A percentile compares a stretch with the other conserved stretches of the same genome.
phyloP scores from a whole-genome alignment of 352 stramenopile genomes.

The Thalassiosira livingstoniorum region DNA sequence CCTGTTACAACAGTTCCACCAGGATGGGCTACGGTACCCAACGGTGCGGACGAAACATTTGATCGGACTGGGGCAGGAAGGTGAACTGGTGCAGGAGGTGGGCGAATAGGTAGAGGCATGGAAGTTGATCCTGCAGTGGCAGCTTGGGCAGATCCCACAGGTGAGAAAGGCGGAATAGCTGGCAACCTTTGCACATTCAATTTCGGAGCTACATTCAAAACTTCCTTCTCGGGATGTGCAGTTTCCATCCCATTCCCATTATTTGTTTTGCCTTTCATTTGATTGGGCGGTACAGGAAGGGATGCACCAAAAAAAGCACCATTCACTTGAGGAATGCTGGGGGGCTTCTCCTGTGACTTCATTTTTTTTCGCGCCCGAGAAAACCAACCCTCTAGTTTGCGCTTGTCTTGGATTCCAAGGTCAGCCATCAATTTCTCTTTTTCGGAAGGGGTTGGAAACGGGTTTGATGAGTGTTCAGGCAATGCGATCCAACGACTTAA shows the following conservation, averaged over 20 bases:
- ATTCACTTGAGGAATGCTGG: not conserved
- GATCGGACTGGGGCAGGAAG: no score
- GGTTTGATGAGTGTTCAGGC: constrained; percentile 45
- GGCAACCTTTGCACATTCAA: not conserved
- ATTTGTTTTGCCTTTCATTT: not conserved
- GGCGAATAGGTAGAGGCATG: no score
- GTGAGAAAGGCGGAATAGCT: no score
- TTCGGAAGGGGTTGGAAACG: constrained; percentile 54
- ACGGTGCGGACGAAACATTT: no score
- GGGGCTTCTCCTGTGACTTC: not conserved
- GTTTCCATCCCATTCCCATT: not conserved
- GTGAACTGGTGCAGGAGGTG: no score
- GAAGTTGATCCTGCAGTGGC: no score
- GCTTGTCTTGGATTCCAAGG: constrained; percentile 42
- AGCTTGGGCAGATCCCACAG: no score
- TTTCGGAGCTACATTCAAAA: not conserved
- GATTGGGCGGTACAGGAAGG: not conserved
- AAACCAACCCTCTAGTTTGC: constrained; percentile 62
- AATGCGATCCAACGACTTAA: constrained; percentile 48
- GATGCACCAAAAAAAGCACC: not conserved
- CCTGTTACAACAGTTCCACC: no score
- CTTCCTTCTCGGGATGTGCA: not conserved
- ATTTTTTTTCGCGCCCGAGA: constrained; percentile 6
- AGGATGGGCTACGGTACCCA: no score
- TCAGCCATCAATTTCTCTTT: constrained; percentile 57